Conservation (phyloP, 2,329 filamentous ascomycete genomes). For the Trichoderma atrobrunneum region DNA sequence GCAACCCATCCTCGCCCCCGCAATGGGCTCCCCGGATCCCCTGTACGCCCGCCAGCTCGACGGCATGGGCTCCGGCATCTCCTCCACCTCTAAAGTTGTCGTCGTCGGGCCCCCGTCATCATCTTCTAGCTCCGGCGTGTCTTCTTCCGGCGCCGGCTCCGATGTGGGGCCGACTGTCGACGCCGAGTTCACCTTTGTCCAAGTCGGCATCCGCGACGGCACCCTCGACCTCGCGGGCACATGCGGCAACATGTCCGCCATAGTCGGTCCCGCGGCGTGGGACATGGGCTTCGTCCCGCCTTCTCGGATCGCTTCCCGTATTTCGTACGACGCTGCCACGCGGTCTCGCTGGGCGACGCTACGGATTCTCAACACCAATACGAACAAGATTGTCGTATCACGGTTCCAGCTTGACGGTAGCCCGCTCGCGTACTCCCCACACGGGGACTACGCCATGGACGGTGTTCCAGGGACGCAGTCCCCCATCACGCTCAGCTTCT, state of each 20-base stretch:
- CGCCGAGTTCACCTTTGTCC: conserved; percentile 70
- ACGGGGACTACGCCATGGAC: conserved; percentile 59
- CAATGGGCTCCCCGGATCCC: conserved; percentile 64
- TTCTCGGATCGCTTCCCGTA: not conserved
- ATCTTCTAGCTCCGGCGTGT: not conserved
- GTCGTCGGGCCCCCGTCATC: conserved; percentile 52
- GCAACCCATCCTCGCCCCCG: conserved; percentile 52
- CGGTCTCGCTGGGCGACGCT: conserved; percentile 45
- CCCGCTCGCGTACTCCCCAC: conserved; percentile 26
- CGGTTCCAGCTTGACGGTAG: conserved; percentile 51
- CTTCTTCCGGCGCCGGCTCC: not conserved
- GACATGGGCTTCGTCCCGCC: conserved; percentile 30
- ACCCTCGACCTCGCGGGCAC: conserved; percentile 66
- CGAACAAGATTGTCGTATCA: conserved; percentile 59
- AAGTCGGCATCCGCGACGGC: conserved; percentile 61
- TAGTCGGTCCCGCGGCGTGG: conserved; percentile 55
- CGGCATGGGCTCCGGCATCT: conserved; percentile 67
- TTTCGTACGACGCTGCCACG: conserved; percentile 27
- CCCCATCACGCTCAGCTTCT: conserved; percentile 58
- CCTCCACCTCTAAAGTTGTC: conserved; percentile 68
- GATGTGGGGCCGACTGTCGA: conserved; percentile 39
- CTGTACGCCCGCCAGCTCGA: conserved; percentile 65
- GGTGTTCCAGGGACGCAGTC: conserved; percentile 60
- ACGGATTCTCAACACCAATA: conserved; percentile 69
- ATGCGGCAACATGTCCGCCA: conserved; percentile 71